Evolutionary conservation across 352 stramenopile species (phyloP), one percentile per base, ranked within the genome.

Genomic region (Pythium dissotocum): DNA sequence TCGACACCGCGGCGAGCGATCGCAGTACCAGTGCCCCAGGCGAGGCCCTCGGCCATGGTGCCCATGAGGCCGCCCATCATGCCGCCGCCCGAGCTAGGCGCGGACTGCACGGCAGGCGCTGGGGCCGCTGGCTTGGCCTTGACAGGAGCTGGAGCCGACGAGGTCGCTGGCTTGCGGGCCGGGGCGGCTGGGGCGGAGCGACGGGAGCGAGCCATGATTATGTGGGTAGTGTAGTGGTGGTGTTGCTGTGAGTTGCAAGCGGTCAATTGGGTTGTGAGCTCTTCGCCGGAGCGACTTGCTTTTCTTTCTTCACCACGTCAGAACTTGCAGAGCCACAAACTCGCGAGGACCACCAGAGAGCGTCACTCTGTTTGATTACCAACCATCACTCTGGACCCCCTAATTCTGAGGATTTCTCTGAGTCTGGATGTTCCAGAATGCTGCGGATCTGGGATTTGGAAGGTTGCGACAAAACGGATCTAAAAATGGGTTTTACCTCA

Each of bases 21-120:
- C 40, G 96, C 93, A 30, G 87, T 98, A 72, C 96, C 97, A 14
- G 94, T 98, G 70, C 97, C 97, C 75, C 98, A 99, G 6, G 96
- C 96, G 84, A 99, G 98, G 62, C 97, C 96, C 69, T 99, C 93
- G 0, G 89, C 94, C 72, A 99, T 97, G 18, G 95, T 98, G 63
- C 90, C 94, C 55, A 97, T 80, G 61, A 99, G 92, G 16, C 95
- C 95, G 26, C 88, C 83, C 57, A 98, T 90, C 82, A 98, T 97
- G 32, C 80, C 84, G 16, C 83, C 81, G n/a, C 69, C 61, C 28
- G 58, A 42, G 61, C 33, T 14, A 67, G 71, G 35, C 63, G 73
- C 69, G 61, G 79, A 46, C 64, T 67, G 35, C 40, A 67, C 57
- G 55, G 58, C 70, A 44, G 79, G 67, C 1, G 74, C 69, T 32